Evolutionary conservation across 345 rosid genomes (phyloP).

Genomic region (Eucalyptus cladocalyx): DNA sequence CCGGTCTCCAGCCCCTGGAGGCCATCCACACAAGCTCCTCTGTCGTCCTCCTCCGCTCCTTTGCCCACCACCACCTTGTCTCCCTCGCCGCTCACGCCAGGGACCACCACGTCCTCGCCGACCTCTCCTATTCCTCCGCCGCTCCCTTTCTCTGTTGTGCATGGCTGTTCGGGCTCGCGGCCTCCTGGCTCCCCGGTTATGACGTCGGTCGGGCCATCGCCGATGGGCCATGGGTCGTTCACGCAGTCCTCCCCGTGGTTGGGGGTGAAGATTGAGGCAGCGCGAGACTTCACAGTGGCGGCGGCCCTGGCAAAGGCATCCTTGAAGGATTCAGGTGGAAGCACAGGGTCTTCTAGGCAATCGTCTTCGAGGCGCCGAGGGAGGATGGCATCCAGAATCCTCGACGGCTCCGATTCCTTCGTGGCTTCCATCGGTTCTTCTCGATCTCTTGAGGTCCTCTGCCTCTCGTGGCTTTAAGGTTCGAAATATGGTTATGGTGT

Average conservation of each 20-base stretch:
- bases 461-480: neutral
- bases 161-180: neutral
- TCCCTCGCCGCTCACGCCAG: neutral
- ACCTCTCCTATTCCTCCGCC: constrained; percentile 3
- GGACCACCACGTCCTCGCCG: neutral
- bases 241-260: constrained; percentile 7
- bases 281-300: constrained; percentile 37
- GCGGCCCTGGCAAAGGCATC: constrained; percentile 58
- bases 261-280: constrained; percentile 23
- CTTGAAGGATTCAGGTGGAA: constrained; percentile 42
- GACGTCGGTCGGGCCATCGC: neutral
- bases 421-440: neutral
- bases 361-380: constrained; percentile 54
- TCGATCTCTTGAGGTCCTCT: neutral
- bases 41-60: neutral
- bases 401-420: neutral
- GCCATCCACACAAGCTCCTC: constrained; percentile 14
- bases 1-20: constrained; percentile 9
- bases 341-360: constrained; percentile 46
- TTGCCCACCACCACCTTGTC: neutral
- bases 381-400: constrained; percentile 27
- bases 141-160: constrained; percentile 9
- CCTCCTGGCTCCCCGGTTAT: constrained; percentile 1
- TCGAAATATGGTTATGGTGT: neutral
- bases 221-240: neutral